phyloP scores from a whole-genome alignment of 306 rosid species.

The Acmispon strigosus region DNA sequence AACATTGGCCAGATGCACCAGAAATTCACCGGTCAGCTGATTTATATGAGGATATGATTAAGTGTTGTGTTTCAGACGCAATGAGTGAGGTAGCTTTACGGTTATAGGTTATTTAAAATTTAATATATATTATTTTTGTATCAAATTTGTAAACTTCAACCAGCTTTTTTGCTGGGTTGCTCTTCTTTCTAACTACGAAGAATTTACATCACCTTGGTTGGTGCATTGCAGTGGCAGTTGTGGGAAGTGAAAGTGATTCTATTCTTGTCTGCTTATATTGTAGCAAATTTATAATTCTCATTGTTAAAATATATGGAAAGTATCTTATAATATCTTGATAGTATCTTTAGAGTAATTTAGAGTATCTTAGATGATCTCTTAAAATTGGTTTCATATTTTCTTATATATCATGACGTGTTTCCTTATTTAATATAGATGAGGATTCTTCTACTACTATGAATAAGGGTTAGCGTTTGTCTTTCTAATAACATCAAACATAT shows the following conservation, averaged over 20 bases:
- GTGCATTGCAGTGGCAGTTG: conserved; percentile 1
- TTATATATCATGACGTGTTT: too few relatives aligned
- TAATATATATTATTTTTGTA: not conserved
- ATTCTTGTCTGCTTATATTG: not conserved
- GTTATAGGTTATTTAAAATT: conserved; percentile 12
- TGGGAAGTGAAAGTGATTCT: conserved; percentile 12
- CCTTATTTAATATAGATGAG: too few relatives aligned
- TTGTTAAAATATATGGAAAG: too few relatives aligned
- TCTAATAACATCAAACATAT: too few relatives aligned
- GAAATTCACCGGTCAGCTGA: conserved; percentile 91
- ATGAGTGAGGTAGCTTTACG: conserved; percentile 88
- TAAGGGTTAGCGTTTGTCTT: too few relatives aligned
- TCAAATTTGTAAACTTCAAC: conserved; percentile 12
- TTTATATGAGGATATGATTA: conserved; percentile 87
- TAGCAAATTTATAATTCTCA: not conserved
- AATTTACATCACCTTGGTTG: not conserved
- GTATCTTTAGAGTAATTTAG: too few relatives aligned
- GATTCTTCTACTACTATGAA: too few relatives aligned
- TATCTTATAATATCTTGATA: too few relatives aligned
- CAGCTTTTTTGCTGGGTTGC: not conserved
- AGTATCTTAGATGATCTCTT: too few relatives aligned
- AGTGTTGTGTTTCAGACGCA: conserved; percentile 94
- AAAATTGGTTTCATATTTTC: too few relatives aligned
- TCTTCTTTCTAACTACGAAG: conserved; percentile 4
- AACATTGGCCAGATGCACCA: conserved; percentile 98